These are phyloP conservation scores for Metroxylon sagu DNA, from an alignment of 176 grass and related monocot genomes.

Conservation along the genomic window DNA sequence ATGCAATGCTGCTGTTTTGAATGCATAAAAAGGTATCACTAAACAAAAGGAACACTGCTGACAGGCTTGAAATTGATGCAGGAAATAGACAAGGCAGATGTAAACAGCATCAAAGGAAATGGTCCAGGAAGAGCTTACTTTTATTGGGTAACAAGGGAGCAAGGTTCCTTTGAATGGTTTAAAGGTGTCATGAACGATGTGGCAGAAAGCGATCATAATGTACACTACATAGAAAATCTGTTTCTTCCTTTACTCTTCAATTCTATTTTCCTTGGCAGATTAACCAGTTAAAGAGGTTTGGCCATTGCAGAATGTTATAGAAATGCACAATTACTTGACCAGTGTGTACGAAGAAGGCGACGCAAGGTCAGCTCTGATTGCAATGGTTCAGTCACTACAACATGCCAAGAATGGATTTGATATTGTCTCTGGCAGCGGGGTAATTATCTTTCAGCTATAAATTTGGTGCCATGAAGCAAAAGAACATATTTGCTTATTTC, in stretches of 20 bases:
- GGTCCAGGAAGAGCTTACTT: constrained; percentile 89
- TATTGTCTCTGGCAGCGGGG: constrained; percentile 85
- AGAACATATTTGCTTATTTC: background rate
- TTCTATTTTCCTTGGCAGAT: constrained; percentile 1
- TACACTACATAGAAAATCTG: constrained; percentile 34
- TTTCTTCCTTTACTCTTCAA: background rate
- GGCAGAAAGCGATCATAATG: constrained; percentile 72
- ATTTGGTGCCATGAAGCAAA: background rate
- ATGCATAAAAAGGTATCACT: too few relatives aligned
- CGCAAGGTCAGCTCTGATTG: constrained; percentile 81
- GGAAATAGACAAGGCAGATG: constrained; percentile 50
- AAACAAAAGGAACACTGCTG: background rate
- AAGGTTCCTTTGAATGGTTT: constrained; percentile 99
- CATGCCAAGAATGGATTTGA: constrained; percentile 89
- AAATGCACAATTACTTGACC: constrained; percentile 99
- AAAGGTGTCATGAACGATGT: constrained; percentile 99
- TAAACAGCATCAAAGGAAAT: constrained; percentile 55
- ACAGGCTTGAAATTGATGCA: constrained; percentile 27
- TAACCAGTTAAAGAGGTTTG: constrained; percentile 11
- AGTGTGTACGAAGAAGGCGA: constrained; percentile 99
- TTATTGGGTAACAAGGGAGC: constrained; percentile 97
- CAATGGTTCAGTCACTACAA: constrained; percentile 92
- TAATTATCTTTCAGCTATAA: constrained; percentile 14
- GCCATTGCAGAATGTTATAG: constrained; percentile 74
- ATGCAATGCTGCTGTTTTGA: too few relatives aligned